Evolutionary conservation across 2,329 filamentous ascomycete genomes (phyloP).

Genomic region (Fusarium camptoceras): DNA sequence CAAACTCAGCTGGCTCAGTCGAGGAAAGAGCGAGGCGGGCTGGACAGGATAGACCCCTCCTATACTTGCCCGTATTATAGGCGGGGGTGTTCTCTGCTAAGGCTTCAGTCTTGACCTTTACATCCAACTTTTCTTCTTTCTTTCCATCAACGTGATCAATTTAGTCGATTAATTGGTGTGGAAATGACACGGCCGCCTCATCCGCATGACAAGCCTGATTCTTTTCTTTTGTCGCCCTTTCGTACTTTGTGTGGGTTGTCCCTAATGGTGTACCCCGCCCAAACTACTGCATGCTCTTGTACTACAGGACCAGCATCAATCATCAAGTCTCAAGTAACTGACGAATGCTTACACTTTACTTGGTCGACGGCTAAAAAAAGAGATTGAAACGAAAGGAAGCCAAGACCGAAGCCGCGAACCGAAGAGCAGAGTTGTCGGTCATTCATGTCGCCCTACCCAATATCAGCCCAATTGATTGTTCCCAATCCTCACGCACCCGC

Average conservation of each 20-base stretch:
- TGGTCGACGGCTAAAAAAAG: slow-evolving; percentile 8
- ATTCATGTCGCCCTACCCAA: slow-evolving; percentile 36
- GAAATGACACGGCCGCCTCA: neutral
- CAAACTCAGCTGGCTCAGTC: slow-evolving; percentile 11
- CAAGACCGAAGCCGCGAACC: neutral
- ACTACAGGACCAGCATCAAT: neutral
- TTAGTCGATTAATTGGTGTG: slow-evolving; percentile 12
- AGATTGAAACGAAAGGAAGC: neutral
- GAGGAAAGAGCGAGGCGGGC: slow-evolving; percentile 22
- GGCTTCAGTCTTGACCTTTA: slow-evolving; percentile 12
- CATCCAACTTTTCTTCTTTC: slow-evolving; percentile 23
- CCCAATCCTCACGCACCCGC: slow-evolving; percentile 19
- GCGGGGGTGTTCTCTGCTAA: slow-evolving; percentile 18
- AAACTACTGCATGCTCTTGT: slow-evolving; percentile 9
- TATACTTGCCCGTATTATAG: slow-evolving; percentile 24
- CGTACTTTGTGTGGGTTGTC: slow-evolving; percentile 10
- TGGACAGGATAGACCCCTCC: slow-evolving; percentile 12
- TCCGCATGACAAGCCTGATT: neutral
- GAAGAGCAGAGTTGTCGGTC: neutral
- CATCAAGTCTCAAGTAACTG: neutral
- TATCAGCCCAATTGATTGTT: slow-evolving; percentile 28
- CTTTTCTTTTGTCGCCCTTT: slow-evolving; percentile 23
- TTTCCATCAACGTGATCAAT: neutral
- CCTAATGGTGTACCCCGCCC: neutral
- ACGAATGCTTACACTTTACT: neutral